Evolutionary conservation across 805 yeast genomes (phyloP), one percentile per base, ranked within the genome.

Genomic region (Ogataea trehalophila): DNA sequence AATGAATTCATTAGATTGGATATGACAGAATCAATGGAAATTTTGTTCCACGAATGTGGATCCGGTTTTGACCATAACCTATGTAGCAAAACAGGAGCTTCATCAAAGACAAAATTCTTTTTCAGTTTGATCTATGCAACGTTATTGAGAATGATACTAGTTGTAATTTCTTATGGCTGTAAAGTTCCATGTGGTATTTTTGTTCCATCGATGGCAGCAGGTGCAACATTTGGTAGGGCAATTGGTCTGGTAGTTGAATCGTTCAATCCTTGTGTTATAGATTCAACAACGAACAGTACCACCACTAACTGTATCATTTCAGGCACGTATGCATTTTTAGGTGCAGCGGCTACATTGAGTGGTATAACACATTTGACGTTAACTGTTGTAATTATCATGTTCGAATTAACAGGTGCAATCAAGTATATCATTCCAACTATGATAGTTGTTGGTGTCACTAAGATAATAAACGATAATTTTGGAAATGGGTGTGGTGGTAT

Each of bases 111-210:
- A 15, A 53, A 56, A 9, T 66, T 80, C 3, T 57, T 87, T 4
- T 53, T 74, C 1, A 75, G 91, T 0, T 72, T 94, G 18, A 45
- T 76, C 0, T 70, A 79, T 44, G 97, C 97, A 0, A 85, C 96
- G 0, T 53, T 81, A 0, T 67, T 88, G 5, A 73, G 99, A 47
- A 79, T 83, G 70, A 53, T 75, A 0, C 73, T 94, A 43, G 87
- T 94, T 26, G 77, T 90, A 26, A 73, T 94, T 15, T 85, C 98
- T 0, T 94, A 95, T 63, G 97, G 97, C 2, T 83, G 90, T 52
- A 89, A 85, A 66, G 91, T 92, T 0, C 99, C 99, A 0, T 95
- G 97, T n/a, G 99, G 99, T 15, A 88, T 92, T 6, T 85, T 94
- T 67, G 95, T 94, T 45, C 99, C 99, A 2, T 87, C 96, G 1